These are phyloP conservation scores for Globisporangium heterothallicum DNA, from an alignment of 352 stramenopile species.

Conservation along the genomic window DNA sequence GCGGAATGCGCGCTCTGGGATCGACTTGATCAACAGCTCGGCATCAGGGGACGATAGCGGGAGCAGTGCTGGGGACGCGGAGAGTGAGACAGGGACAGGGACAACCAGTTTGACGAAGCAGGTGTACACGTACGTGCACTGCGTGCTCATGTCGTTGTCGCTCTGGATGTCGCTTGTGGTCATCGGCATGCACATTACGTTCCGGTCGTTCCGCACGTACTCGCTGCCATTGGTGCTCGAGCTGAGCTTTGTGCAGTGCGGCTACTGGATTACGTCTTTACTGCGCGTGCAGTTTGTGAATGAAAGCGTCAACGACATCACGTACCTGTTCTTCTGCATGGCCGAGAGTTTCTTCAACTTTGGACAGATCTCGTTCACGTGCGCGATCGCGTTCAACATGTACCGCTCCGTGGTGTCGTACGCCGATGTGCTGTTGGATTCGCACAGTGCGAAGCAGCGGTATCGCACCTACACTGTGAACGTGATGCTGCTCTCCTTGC, in stretches of 20 bases:
- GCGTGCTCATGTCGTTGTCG: conserved; percentile 67
- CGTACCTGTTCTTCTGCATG: conserved; percentile 62
- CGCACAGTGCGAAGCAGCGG: conserved; percentile 49
- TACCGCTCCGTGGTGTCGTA: conserved; percentile 76
- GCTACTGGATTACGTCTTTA: conserved; percentile 67
- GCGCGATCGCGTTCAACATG: conserved; percentile 75
- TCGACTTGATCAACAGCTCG: conserved; percentile 14
- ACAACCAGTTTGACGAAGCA: conserved; percentile 19
- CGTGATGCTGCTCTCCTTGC: conserved; percentile 56
- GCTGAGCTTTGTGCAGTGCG: conserved; percentile 58
- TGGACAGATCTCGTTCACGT: conserved; percentile 75
- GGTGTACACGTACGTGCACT: conserved; percentile 67
- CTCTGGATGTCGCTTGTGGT: conserved; percentile 74
- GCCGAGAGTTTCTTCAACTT: conserved; percentile 78
- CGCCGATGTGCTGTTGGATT: conserved; percentile 65
- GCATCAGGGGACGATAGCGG: background rate
- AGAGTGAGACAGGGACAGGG: background rate
- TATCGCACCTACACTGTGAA: conserved; percentile 63
- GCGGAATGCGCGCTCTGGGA: conserved; percentile 9
- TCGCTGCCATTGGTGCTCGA: conserved; percentile 65
- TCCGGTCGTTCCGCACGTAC: conserved; percentile 70
- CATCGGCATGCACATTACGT: conserved; percentile 69
- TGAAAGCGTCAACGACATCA: conserved; percentile 29
- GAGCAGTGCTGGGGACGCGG: background rate
- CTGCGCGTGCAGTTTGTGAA: conserved; percentile 56